Base-by-base conservation (phyloP, 306 rosid genomes). In the Begonia peltatifolia region DNA sequence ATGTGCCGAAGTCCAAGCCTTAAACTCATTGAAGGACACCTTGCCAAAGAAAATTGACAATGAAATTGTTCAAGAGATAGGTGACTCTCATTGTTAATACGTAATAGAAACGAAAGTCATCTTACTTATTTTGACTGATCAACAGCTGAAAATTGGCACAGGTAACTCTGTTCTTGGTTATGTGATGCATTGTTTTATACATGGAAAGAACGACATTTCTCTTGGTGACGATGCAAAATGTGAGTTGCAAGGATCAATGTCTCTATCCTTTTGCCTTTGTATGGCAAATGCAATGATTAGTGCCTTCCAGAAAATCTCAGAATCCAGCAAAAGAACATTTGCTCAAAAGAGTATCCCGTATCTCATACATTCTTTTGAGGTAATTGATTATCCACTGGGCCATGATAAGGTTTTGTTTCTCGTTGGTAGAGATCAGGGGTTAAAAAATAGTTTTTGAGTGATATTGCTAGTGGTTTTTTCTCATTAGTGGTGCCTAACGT, bases 211-310 rank as follows among this genome's bases (percentile, higher is more conserved):
- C 20, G 63, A 69, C 59, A 38, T 53, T 44, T 75, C 48, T 22
- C 50, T 48, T 60, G 67, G 30, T 62, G 57, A 55, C 56, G 50
- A 53, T 52, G 52, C 35, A 13, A 20, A 20, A 2, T 20, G 23
- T 2, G 23, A 20, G 23, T 30, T 42, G 57, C 63, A 50, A 25
- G 65, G 50, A 14, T 63, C 76, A 36, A 18, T 64, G 63, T 69
- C 83, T 58, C 78, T 84, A 49, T 35, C 87, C 36, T 83, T 78
- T 58, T 65, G 69, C 44, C 56, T 85, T 53, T 89, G 95, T 82
- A 80, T 89, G 95, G 95, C 90, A 12, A 89, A 85, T 83, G 97
- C 78, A 64, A 81, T 89, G 51, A 85, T 82, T 69, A 89, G 94
- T 59, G 75, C 87, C 57, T 78, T 87, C 68, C 95, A 89, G 68